phyloP scores from a whole-genome alignment of 768 basidiomycete genomes.

The Glaciozyma martinii region DNA sequence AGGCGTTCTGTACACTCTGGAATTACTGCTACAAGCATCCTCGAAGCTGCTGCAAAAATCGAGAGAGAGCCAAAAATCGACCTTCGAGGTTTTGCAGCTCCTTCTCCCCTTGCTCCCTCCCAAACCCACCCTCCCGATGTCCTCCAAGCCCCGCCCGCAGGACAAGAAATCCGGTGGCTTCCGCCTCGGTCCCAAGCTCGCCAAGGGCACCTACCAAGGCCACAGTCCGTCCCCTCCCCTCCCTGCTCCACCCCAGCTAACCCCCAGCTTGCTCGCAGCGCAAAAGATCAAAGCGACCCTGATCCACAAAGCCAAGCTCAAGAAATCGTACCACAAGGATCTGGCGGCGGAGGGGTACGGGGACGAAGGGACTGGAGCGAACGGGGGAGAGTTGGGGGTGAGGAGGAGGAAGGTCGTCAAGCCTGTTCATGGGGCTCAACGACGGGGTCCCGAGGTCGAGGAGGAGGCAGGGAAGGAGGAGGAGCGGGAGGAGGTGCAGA shows the following conservation, averaged over 20 bases:
- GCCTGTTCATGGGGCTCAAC: slow-evolving; percentile 16
- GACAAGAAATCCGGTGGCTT: slow-evolving; percentile 3
- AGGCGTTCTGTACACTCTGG: too few species aligned
- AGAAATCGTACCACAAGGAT: slow-evolving; percentile 23
- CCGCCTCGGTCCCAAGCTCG: slow-evolving; percentile 22
- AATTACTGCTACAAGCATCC: too few species aligned
- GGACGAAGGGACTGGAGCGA: not conserved
- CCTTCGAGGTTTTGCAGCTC: too few species aligned
- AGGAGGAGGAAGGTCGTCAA: slow-evolving; percentile 1
- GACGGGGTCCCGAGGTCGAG: slow-evolving; percentile 22
- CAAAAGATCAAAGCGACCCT: slow-evolving; percentile 27
- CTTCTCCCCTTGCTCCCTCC: too few species aligned
- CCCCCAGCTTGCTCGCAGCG: slow-evolving; percentile 4
- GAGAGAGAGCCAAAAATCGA: too few species aligned
- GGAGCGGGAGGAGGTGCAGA: slow-evolving; percentile 3
- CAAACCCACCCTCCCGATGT: too few species aligned
- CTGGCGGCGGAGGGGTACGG: slow-evolving; percentile 28
- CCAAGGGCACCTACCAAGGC: slow-evolving; percentile 26
- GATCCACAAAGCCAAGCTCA: slow-evolving; percentile 32
- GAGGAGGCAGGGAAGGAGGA: slow-evolving; percentile 10
- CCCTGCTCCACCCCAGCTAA: not conserved
- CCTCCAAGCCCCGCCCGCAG: too few species aligned
- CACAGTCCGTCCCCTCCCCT: slow-evolving; percentile 15
- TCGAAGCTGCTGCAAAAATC: too few species aligned
- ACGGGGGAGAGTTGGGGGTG: slow-evolving; percentile 2